A percentile compares a stretch with the other conserved stretches of the same genome.
phyloP scores from a whole-genome alignment of 208 protist genomes.

The Phytomonas serpens region DNA sequence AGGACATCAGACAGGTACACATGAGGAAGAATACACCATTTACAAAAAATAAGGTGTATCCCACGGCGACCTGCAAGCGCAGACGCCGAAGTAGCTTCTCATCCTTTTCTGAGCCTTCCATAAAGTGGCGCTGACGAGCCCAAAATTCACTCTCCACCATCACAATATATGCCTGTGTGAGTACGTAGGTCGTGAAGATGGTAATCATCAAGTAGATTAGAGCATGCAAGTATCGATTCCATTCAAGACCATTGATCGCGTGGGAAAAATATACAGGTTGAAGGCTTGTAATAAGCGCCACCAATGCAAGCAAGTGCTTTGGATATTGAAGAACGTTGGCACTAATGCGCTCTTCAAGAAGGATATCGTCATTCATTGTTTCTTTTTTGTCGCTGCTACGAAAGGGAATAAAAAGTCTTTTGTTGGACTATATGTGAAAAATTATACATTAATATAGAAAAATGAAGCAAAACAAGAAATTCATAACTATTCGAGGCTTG shows the following conservation, averaged over 20 bases:
- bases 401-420: not conserved
- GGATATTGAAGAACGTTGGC: conserved; percentile 80
- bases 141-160: conserved; percentile 88
- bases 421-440: not conserved
- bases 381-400: conserved; percentile 10
- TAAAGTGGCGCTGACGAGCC: conserved; percentile 81
- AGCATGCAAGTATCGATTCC: conserved; percentile 37
- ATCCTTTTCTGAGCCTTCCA: conserved; percentile 45
- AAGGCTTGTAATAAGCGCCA: conserved; percentile 63
- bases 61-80: conserved; percentile 74
- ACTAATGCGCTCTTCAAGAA: conserved; percentile 82
- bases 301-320: conserved; percentile 42
- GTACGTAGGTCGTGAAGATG: conserved; percentile 58
- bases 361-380: conserved; percentile 38
- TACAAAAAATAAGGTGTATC: conserved; percentile 75
- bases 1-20: conserved; percentile 63
- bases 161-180: conserved; percentile 73
- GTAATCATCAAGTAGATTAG: conserved; percentile 51
- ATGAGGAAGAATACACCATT: conserved; percentile 78
- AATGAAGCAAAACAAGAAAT: conserved; percentile 6
- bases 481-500: not conserved
- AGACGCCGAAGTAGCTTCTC: conserved; percentile 57
- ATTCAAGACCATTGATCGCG: conserved; percentile 75
- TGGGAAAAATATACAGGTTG: conserved; percentile 83
- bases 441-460: not conserved